These are phyloP conservation scores for Pleurotus citrinopileatus DNA, from an alignment of 768 basidiomycete genomes.

Conservation along the genomic window DNA sequence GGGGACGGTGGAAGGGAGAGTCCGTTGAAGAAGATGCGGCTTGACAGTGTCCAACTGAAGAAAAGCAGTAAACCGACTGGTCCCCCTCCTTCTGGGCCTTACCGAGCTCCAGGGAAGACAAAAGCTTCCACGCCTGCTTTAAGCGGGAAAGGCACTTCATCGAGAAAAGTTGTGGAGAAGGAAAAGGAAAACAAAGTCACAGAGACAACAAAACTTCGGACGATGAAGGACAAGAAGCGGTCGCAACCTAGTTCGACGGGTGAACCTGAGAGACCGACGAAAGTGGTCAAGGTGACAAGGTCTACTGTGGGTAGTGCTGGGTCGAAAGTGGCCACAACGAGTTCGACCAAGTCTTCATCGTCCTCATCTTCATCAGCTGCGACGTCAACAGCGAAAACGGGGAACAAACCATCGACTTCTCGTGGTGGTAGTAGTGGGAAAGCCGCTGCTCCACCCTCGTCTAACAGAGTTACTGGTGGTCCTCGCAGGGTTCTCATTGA, in stretches of 20 bases:
- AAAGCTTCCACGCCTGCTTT: conserved; percentile 37
- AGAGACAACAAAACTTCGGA: conserved; percentile 11
- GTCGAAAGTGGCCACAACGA: background rate
- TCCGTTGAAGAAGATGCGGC: conserved; percentile 52
- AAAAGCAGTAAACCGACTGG: conserved; percentile 22
- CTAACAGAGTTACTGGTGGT: conserved; percentile 32
- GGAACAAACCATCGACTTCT: background rate
- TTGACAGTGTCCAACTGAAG: conserved; percentile 27
- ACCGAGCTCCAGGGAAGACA: conserved; percentile 31
- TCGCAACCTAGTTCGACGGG: conserved; percentile 18
- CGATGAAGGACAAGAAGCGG: conserved; percentile 15
- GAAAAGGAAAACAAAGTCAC: conserved; percentile 30
- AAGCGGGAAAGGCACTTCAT: conserved; percentile 32
- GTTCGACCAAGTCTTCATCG: conserved; percentile 11
- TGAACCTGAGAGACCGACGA: conserved; percentile 16
- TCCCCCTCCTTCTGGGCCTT: conserved; percentile 25
- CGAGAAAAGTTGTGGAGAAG: conserved; percentile 31
- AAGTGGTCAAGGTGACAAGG: conserved; percentile 18
- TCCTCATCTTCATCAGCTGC: conserved; percentile 17
- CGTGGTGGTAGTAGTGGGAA: background rate
- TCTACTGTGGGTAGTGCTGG: conserved; percentile 9
- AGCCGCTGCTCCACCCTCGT: background rate
- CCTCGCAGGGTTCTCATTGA: conserved; percentile 64
- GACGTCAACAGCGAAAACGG: background rate
- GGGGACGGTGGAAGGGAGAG: conserved; percentile 34